A percentile compares a stretch with the other conserved stretches of the same genome.
Conservation (phyloP, 441 rosid genomes). For the Viola pubescens region DNA sequence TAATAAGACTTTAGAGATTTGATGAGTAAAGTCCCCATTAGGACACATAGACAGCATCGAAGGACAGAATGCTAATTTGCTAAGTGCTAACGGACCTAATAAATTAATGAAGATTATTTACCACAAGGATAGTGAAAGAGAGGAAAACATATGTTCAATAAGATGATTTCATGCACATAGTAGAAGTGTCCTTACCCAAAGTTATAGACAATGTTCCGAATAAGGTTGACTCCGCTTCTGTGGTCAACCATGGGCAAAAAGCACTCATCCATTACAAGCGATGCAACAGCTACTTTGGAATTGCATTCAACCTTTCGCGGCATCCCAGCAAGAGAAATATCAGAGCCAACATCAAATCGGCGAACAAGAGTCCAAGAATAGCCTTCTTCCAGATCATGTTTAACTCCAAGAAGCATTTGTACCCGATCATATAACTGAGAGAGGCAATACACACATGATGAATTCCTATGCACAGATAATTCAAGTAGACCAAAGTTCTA, state of each 20-base stretch:
- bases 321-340: conserved; percentile 40
- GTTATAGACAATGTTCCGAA: conserved; percentile 77
- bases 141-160: neutral
- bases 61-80: too few relatives aligned
- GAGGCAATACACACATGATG: conserved; percentile 8
- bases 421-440: conserved; percentile 54
- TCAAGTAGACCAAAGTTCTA: neutral
- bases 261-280: conserved; percentile 87
- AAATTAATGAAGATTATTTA: too few relatives aligned
- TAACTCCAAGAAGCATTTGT: conserved; percentile 66
- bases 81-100: too few relatives aligned
- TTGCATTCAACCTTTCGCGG: conserved; percentile 61
- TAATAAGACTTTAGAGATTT: too few relatives aligned
- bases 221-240: conserved; percentile 77
- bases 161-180: neutral
- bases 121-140: neutral
- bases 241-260: conserved; percentile 80
- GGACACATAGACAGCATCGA: too few relatives aligned
- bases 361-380: conserved; percentile 77
- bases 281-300: conserved; percentile 86
- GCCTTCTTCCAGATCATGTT: conserved; percentile 70
- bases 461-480: conserved; percentile 1
- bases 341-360: conserved; percentile 52
- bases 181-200: conserved; percentile 50
- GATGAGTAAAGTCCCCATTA: too few relatives aligned